These are phyloP conservation scores for Ormosia emarginata DNA, from an alignment of 306 rosid species.

Conservation along the genomic window DNA sequence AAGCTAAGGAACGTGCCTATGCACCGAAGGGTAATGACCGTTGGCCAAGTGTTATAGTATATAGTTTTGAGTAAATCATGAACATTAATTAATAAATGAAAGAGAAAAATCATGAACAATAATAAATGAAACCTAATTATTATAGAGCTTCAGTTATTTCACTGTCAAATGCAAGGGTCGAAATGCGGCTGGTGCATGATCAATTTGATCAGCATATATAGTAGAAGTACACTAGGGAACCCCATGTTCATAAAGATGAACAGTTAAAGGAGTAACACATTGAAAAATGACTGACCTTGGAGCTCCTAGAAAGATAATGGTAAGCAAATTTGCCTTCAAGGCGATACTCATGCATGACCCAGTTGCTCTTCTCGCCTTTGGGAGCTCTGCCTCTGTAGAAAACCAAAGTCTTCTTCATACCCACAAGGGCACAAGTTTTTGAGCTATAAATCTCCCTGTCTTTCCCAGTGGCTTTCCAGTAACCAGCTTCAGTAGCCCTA, in stretches of 20 bases:
- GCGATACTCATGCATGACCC: conserved; percentile 96
- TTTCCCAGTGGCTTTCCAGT: conserved; percentile 96
- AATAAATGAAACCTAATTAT: conserved; percentile 20
- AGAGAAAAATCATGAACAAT: background rate
- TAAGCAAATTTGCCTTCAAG: conserved; percentile 95
- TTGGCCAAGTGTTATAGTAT: background rate
- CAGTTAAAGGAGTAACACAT: background rate
- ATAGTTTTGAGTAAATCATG: background rate
- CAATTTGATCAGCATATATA: background rate
- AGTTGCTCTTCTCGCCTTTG: conserved; percentile 77
- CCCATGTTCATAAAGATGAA: background rate
- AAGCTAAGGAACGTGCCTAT: background rate
- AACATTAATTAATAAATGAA: background rate
- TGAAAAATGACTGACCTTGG: conserved; percentile 45
- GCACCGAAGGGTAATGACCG: conserved; percentile 3
- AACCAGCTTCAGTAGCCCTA: conserved; percentile 87
- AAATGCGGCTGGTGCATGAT: conserved; percentile 17
- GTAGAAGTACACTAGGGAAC: background rate
- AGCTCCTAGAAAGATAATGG: conserved; percentile 69
- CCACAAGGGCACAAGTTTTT: conserved; percentile 66
- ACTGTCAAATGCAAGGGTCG: background rate
- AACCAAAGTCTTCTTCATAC: conserved; percentile 92
- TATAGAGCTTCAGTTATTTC: background rate
- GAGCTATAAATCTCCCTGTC: conserved; percentile 85
- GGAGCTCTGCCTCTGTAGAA: conserved; percentile 94